These are phyloP conservation scores for Phaffia tasmanica DNA, from an alignment of 768 basidiomycete genomes.

Conservation along the genomic window DNA sequence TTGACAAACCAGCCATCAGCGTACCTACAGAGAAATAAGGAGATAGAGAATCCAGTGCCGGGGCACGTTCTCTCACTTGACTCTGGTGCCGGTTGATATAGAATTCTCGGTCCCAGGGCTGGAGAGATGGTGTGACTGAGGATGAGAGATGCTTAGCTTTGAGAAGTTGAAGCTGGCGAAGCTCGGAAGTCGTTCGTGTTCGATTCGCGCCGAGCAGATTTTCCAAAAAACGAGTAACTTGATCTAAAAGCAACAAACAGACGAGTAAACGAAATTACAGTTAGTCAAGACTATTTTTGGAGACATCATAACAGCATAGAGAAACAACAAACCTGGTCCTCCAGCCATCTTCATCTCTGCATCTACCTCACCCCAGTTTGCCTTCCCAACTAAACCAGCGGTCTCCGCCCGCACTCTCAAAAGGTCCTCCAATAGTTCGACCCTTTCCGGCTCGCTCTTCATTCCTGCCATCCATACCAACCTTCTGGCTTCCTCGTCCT, in stretches of 20 bases:
- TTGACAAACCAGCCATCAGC: constrained; percentile 80
- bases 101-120: constrained; percentile 96
- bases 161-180: constrained; percentile 48
- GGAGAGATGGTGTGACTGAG: constrained; percentile 46
- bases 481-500: constrained; percentile 67
- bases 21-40: constrained; percentile 65
- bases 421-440: constrained; percentile 64
- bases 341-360: constrained; percentile 95
- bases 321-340: constrained; percentile 55
- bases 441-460: constrained; percentile 54
- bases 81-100: constrained; percentile 47
- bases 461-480: constrained; percentile 63
- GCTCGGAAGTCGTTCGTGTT: constrained; percentile 62
- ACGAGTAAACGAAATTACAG: background rate
- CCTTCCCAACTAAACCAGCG: constrained; percentile 69
- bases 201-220: constrained; percentile 68
- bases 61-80: constrained; percentile 46
- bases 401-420: constrained; percentile 67
- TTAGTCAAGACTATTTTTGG: background rate
- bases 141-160: constrained; percentile 60
- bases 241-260: constrained; percentile 44
- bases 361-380: constrained; percentile 76
- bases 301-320: background rate
- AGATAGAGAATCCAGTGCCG: constrained; percentile 44
- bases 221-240: constrained; percentile 74